phyloP scores from a whole-genome alignment of 805 yeast genomes.

The Alloascoidea hylecoeti region DNA sequence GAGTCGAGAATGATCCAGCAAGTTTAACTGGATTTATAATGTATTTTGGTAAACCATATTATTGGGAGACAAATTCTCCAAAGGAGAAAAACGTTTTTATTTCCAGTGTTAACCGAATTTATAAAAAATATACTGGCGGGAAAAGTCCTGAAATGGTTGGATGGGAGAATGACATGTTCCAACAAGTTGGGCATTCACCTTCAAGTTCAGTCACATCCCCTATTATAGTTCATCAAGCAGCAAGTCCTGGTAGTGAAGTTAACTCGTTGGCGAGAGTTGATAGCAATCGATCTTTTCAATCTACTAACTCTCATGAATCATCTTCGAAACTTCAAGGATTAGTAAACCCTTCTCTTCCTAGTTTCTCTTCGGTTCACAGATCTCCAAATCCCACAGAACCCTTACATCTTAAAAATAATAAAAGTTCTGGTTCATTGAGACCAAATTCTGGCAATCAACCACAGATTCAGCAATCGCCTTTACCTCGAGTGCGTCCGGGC shows the following conservation, averaged over 20 bases:
- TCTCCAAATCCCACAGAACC: too few relatives aligned
- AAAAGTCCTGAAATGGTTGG: constrained; percentile 36
- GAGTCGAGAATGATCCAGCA: constrained; percentile 34
- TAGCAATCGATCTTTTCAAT: too few relatives aligned
- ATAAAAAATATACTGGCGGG: constrained; percentile 40
- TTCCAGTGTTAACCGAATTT: constrained; percentile 35
- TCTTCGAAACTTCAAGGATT: too few relatives aligned
- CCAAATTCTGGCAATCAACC: too few relatives aligned
- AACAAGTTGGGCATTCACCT: constrained; percentile 7
- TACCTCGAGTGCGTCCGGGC: too few relatives aligned
- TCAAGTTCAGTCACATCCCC: constrained; percentile 4
- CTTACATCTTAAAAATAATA: too few relatives aligned
- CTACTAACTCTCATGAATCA: too few relatives aligned
- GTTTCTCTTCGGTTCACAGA: too few relatives aligned
- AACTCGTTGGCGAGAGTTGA: too few relatives aligned
- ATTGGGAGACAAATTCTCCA: constrained; percentile 58
- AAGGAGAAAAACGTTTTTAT: constrained; percentile 47
- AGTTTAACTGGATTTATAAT: constrained; percentile 25
- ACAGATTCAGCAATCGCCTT: too few relatives aligned
- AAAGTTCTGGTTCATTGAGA: too few relatives aligned
- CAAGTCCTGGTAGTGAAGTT: not conserved
- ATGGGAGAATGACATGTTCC: constrained; percentile 29
- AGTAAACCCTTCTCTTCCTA: too few relatives aligned
- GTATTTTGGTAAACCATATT: constrained; percentile 62
- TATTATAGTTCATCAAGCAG: constrained; percentile 2